These are phyloP conservation scores for Cardamine chenopodiifolia DNA, from an alignment of 345 rosid genomes.

Conservation along the genomic window DNA sequence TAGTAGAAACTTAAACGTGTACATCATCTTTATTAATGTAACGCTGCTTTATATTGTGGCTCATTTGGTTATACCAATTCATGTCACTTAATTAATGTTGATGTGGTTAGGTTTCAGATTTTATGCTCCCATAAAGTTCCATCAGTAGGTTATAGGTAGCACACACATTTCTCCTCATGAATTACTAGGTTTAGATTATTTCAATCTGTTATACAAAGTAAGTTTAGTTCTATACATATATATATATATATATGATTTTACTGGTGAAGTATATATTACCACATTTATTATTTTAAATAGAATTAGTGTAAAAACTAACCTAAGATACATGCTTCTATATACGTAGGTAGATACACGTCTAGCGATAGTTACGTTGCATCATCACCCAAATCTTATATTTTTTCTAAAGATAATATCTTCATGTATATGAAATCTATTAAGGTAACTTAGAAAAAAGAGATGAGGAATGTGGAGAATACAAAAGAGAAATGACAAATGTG, in stretches of 20 bases:
- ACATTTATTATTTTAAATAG: not conserved
- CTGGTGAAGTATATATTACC: not conserved
- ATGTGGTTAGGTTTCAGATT: slow-evolving; percentile 21
- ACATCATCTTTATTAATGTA: slow-evolving; percentile 18
- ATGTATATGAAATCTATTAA: not conserved
- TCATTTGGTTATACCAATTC: slow-evolving; percentile 10
- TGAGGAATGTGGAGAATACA: not conserved
- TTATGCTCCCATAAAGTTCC: slow-evolving; percentile 16
- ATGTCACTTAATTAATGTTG: slow-evolving; percentile 1
- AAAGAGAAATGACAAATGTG: not conserved
- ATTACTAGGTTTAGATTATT: not conserved
- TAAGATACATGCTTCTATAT: not conserved
- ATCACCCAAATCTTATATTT: not conserved
- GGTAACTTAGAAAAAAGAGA: not conserved
- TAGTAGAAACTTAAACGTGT: slow-evolving; percentile 24
- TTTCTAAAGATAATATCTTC: not conserved
- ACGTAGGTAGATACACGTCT: not conserved
- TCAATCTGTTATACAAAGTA: not conserved
- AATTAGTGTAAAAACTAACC: not conserved
- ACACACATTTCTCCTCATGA: not conserved
- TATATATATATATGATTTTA: not conserved
- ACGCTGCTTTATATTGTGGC: slow-evolving; percentile 9
- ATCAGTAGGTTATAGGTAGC: not conserved
- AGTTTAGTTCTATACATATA: not conserved
- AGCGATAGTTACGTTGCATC: not conserved